A percentile compares a stretch with the other conserved stretches of the same genome.
phyloP scores from a whole-genome alignment of 116 monocot genomes.

The Papilionanthe hybrid region DNA sequence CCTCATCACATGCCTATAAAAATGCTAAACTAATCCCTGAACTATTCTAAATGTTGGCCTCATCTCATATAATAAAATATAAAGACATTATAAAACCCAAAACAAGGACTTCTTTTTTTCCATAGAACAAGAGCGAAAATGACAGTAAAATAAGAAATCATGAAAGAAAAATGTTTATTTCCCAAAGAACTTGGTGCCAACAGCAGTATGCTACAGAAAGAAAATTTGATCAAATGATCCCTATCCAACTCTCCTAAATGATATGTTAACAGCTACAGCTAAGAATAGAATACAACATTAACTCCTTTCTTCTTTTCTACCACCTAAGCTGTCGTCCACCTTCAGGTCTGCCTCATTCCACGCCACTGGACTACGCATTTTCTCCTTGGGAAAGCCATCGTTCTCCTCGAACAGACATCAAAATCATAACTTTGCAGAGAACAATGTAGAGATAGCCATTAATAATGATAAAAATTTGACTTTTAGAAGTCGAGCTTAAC shows the following conservation, averaged over 20 bases:
- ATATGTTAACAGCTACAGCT: background rate
- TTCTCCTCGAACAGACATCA: background rate
- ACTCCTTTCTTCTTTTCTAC: background rate
- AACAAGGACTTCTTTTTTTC: too few species aligned
- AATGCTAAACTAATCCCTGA: too few species aligned
- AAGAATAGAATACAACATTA: background rate
- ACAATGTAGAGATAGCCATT: background rate
- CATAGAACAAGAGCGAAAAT: too few species aligned
- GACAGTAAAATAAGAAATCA: too few species aligned
- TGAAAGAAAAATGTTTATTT: constrained; percentile 4
- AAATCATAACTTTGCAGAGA: background rate
- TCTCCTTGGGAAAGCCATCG: background rate
- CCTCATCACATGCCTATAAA: too few species aligned
- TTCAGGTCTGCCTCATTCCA: background rate
- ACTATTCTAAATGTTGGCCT: too few species aligned
- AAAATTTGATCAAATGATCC: background rate
- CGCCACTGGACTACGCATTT: background rate
- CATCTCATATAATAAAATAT: too few species aligned
- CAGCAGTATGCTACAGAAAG: background rate
- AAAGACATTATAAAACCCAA: too few species aligned
- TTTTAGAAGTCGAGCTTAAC: constrained; percentile 20
- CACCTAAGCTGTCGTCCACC: background rate
- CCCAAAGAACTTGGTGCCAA: background rate
- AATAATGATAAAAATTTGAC: background rate
- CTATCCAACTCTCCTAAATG: background rate